A percentile compares a stretch with the other conserved stretches of the same genome.
Evolutionary conservation across 148 eudicot species (phyloP).

Genomic region (Hydrangea macrophylla): DNA sequence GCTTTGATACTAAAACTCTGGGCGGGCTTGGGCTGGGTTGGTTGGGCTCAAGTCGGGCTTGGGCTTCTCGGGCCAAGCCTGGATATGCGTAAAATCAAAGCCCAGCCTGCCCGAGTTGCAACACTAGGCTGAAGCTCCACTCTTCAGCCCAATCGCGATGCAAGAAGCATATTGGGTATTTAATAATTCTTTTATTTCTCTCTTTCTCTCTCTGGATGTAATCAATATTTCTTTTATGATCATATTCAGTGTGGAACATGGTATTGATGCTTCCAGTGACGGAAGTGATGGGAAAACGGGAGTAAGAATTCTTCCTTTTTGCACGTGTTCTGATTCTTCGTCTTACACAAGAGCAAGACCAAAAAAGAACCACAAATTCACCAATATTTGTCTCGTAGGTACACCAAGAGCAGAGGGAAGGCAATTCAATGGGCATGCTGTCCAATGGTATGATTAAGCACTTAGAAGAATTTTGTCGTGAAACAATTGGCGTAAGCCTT

Average conservation of each 20-base stretch:
- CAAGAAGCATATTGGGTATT: too few relatives aligned
- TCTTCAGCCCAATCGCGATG: too few relatives aligned
- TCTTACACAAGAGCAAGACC: not conserved
- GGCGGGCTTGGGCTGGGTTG: too few relatives aligned
- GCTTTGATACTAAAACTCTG: too few relatives aligned
- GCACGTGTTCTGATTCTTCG: not conserved
- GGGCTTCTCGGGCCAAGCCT: too few relatives aligned
- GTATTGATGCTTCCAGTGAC: constrained; percentile 48
- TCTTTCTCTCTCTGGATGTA: not conserved
- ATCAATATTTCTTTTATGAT: not conserved
- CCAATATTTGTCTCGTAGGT: not conserved
- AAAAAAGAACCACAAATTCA: not conserved
- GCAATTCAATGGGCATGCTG: constrained; percentile 9
- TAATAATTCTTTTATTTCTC: not conserved
- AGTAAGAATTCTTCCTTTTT: constrained; percentile 29
- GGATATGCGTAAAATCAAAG: too few relatives aligned
- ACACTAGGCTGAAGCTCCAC: too few relatives aligned
- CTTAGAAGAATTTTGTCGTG: not conserved
- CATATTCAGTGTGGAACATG: constrained; percentile 38
- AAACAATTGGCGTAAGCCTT: not conserved
- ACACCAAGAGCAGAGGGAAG: not conserved
- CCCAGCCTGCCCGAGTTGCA: too few relatives aligned
- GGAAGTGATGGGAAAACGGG: constrained; percentile 39
- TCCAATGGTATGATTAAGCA: constrained; percentile 1
- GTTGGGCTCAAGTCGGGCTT: too few relatives aligned